These are phyloP conservation scores for Colletotrichum camelliae DNA, from an alignment of 2,329 filamentous ascomycete genomes.

Conservation along the genomic window DNA sequence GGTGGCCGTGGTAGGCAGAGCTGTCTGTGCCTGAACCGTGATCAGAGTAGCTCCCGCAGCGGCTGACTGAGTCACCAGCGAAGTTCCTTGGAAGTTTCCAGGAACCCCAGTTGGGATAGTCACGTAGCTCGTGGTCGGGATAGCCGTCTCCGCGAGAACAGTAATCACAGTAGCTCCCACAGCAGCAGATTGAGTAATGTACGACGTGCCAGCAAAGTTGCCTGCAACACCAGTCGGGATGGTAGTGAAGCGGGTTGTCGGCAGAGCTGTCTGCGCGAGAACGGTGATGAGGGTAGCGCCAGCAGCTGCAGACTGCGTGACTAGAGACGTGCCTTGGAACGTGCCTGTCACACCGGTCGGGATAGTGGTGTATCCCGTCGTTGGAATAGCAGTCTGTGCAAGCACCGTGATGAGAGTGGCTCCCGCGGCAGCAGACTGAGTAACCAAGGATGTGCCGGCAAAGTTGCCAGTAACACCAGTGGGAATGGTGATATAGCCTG, in stretches of 20 bases:
- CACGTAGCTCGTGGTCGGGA: not conserved
- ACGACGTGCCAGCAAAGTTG: no score
- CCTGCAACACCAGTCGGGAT: not conserved
- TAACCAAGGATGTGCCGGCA: not conserved
- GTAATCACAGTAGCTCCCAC: not conserved
- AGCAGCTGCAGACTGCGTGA: not conserved
- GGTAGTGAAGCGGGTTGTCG: not conserved
- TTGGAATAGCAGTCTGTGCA: not conserved
- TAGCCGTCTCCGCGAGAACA: not conserved
- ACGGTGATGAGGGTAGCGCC: not conserved
- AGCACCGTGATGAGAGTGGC: not conserved
- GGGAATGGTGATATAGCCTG: not conserved
- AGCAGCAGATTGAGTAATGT: no score
- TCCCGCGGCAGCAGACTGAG: not conserved
- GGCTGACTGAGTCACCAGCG: not conserved
- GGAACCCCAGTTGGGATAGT: not conserved
- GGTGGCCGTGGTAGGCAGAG: not conserved
- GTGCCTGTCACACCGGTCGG: not conserved
- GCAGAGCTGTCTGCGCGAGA: slow-evolving; percentile 1
- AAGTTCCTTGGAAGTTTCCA: not conserved
- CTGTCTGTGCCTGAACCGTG: not conserved
- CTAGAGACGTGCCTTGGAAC: not conserved
- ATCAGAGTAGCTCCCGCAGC: not conserved
- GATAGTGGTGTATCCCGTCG: not conserved
- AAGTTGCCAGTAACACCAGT: not conserved